Percentiles rank a stretch among this genome's conserved stretches.
Conservation (phyloP, 768 basidiomycete genomes). For the Hysterangium stoloniferum region DNA sequence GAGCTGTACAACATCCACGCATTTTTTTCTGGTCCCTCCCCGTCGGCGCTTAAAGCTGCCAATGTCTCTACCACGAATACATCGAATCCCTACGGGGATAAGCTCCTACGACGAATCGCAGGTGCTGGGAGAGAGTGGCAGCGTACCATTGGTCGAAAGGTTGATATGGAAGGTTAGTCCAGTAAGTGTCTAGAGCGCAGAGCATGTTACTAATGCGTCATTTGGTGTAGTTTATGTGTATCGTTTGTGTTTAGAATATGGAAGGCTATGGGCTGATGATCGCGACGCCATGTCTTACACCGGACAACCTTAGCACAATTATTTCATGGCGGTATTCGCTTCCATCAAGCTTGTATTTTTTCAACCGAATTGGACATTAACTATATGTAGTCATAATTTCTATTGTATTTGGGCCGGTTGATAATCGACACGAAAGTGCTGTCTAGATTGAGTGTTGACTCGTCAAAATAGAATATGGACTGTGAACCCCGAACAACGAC, state of each 20-base stretch:
- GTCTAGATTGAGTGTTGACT: too few relatives aligned
- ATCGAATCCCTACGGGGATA: conserved; percentile 54
- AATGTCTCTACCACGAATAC: conserved; percentile 32
- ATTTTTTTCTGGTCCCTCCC: conserved; percentile 84
- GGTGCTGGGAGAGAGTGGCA: conserved; percentile 93
- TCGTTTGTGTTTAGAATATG: conserved; percentile 84
- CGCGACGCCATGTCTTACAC: conserved; percentile 55
- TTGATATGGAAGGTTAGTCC: conserved; percentile 86
- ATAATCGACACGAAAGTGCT: too few relatives aligned
- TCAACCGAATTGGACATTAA: too few relatives aligned
- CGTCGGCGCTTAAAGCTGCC: conserved; percentile 44
- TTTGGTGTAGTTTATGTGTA: conserved; percentile 66
- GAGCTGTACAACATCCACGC: conserved; percentile 93
- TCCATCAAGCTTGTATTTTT: too few relatives aligned
- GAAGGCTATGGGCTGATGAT: conserved; percentile 76
- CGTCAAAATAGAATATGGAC: too few relatives aligned
- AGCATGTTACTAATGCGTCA: conserved; percentile 1
- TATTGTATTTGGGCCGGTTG: too few relatives aligned
- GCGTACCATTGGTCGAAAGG: conserved; percentile 65
- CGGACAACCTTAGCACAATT: too few relatives aligned
- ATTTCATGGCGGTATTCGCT: too few relatives aligned
- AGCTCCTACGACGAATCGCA: conserved; percentile 71
- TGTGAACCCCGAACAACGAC: too few relatives aligned
- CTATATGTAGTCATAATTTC: too few relatives aligned
- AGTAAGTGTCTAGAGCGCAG: conserved; percentile 1